Conservation (phyloP, 1,284 basidiomycete genomes). For the Laetiporus sulphureus region DNA sequence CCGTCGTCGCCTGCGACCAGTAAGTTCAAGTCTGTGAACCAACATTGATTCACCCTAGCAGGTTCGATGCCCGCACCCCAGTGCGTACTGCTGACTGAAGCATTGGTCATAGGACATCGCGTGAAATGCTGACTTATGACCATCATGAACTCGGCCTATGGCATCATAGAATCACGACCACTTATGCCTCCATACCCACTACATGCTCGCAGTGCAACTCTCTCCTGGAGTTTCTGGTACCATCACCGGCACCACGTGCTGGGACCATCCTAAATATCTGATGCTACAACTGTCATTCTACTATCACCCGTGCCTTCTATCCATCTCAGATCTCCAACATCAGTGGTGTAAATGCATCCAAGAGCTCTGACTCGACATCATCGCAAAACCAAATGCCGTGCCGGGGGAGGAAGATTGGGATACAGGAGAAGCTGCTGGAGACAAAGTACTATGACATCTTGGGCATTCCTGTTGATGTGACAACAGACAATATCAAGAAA, state of each 20-base stretch:
- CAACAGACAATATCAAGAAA: conserved; percentile 88
- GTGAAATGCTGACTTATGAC: too few species aligned
- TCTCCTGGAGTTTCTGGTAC: conserved; percentile 70
- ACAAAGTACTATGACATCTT: conserved; percentile 86
- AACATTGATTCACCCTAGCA: too few species aligned
- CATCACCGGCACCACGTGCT: conserved; percentile 54
- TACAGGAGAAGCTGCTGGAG: conserved; percentile 85
- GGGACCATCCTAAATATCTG: conserved; percentile 63
- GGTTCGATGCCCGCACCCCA: too few species aligned
- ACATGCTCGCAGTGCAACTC: conserved; percentile 57
- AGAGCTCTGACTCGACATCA: conserved; percentile 21
- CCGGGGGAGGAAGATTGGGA: conserved; percentile 69
- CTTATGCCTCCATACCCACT: conserved; percentile 54
- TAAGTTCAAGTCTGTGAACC: too few species aligned
- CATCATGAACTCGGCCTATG: conserved; percentile 23
- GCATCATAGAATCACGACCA: conserved; percentile 50
- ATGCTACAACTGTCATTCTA: conserved; percentile 59
- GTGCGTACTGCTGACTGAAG: too few species aligned
- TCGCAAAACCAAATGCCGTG: conserved; percentile 20
- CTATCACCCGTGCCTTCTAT: conserved; percentile 59
- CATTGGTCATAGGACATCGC: too few species aligned
- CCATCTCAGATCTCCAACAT: conserved; percentile 44
- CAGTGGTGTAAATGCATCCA: conserved; percentile 6
- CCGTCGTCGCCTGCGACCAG: too few species aligned
- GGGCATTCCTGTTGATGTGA: conserved; percentile 69